phyloP scores from a whole-genome alignment of 1,284 basidiomycete species.

The Somion occarium region DNA sequence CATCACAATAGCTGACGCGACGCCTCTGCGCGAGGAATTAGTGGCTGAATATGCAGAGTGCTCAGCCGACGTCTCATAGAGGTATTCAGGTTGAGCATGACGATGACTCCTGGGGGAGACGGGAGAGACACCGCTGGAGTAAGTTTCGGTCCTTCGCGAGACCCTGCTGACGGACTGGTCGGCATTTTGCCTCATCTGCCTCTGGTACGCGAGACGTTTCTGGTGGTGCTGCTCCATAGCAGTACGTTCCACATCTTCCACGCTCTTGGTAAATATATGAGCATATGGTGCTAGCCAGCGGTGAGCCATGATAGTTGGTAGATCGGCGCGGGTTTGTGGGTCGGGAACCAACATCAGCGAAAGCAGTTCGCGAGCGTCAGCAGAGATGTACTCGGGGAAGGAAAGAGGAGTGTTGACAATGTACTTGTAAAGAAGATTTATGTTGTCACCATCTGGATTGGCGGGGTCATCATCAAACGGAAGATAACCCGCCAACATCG shows the following conservation, averaged over 20 bases:
- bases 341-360: conserved; percentile 87
- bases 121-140: conserved; percentile 26
- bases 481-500: conserved; percentile 98
- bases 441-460: conserved; percentile 99
- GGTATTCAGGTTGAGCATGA: conserved; percentile 40
- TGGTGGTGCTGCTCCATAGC: conserved; percentile 84
- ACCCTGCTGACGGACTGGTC: conserved; percentile 31
- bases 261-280: conserved; percentile 61
- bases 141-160: conserved; percentile 37
- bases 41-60: conserved; percentile 37
- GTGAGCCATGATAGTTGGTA: conserved; percentile 77
- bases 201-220: conserved; percentile 78
- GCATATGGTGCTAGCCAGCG: conserved; percentile 75
- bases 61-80: conserved; percentile 48
- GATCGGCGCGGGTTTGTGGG: conserved; percentile 68
- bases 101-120: conserved; percentile 30
- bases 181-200: conserved; percentile 56
- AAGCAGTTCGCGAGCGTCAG: conserved; percentile 70
- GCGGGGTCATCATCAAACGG: conserved; percentile 99
- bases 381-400: conserved; percentile 90
- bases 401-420: conserved; percentile 95
- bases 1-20: conserved; percentile 40
- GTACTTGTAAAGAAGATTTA: conserved; percentile 99
- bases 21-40: conserved; percentile 33
- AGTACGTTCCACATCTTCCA: conserved; percentile 75